A percentile compares a stretch with the other conserved stretches of the same genome.
phyloP scores from a whole-genome alignment of 1,139 yeast genomes.

The Blastobotrys aristatus region DNA sequence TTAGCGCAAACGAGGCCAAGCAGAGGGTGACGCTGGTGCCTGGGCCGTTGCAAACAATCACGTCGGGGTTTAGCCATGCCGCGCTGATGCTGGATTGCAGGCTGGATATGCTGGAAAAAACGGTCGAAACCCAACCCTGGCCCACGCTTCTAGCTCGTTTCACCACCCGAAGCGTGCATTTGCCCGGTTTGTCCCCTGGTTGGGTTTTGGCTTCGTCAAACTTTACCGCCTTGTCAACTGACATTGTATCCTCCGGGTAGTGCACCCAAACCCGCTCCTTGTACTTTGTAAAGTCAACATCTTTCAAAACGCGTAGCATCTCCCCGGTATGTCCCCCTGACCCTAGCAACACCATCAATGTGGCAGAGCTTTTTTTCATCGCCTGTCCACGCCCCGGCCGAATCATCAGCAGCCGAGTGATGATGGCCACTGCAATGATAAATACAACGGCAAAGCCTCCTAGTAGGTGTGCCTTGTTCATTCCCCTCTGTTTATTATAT shows the following conservation, averaged over 20 bases:
- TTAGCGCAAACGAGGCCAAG: conserved; percentile 51
- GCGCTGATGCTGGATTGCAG: conserved; percentile 29
- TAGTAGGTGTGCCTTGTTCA: conserved; percentile 7
- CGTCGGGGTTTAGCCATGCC: conserved; percentile 31
- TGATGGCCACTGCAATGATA: conserved; percentile 6
- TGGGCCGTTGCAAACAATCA: conserved; percentile 79
- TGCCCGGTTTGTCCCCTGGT: conserved; percentile 2
- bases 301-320: conserved; percentile 63
- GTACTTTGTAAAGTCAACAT: conserved; percentile 35
- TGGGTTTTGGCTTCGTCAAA: conserved; percentile 33
- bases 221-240: conserved; percentile 46
- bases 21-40: conserved; percentile 85
- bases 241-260: conserved; percentile 53
- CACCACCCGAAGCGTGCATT: conserved; percentile 36
- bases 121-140: conserved; percentile 51
- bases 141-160: conserved; percentile 78
- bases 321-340: conserved; percentile 95
- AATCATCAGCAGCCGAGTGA: conserved; percentile 9
- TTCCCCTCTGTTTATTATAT: too few species aligned
- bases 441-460: conserved; percentile 6
- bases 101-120: conserved; percentile 44
- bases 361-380: conserved; percentile 7
- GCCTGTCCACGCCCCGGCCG: conserved; percentile 6
- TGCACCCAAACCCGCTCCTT: conserved; percentile 32
- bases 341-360: conserved; percentile 29